Evolutionary conservation across 225 moss, liverwort and hornwort species (phyloP).

Genomic region (Bryoerythrophyllum caledonicum): DNA sequence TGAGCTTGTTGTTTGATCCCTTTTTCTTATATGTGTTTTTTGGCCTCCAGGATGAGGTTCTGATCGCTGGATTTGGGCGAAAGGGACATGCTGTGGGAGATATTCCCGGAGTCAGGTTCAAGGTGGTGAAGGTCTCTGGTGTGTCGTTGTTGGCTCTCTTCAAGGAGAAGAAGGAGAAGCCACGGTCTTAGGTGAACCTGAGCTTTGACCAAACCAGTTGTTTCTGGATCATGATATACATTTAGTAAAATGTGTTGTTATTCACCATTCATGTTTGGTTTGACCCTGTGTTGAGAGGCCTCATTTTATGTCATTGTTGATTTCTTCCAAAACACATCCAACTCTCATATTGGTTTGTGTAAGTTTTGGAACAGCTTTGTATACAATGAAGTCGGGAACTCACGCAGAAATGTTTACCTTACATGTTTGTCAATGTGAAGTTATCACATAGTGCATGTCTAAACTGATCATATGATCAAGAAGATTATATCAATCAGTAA

Average conservation of each 20-base stretch:
- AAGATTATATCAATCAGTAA: too few species aligned
- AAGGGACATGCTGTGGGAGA: conserved; percentile 96
- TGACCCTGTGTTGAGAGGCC: neutral
- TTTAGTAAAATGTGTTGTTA: conserved; percentile 30
- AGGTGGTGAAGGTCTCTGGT: conserved; percentile 91
- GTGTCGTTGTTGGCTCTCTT: conserved; percentile 86
- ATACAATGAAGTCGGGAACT: neutral
- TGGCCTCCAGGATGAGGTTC: conserved; percentile 75
- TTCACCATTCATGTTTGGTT: conserved; percentile 21
- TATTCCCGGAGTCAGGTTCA: conserved; percentile 90
- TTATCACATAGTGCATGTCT: too few species aligned
- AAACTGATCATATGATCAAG: too few species aligned
- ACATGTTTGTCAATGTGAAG: too few species aligned
- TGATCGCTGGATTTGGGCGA: conserved; percentile 88
- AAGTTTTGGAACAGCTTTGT: too few species aligned
- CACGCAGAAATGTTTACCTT: too few species aligned
- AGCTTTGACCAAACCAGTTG: conserved; percentile 20
- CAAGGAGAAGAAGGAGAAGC: conserved; percentile 98
- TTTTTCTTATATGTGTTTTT: neutral
- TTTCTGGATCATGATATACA: conserved; percentile 18
- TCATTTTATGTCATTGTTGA: too few species aligned
- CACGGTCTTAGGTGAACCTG: conserved; percentile 62
- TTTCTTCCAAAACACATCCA: too few species aligned
- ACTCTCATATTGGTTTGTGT: too few species aligned
- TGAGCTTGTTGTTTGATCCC: neutral